Evolutionary conservation across 1,284 basidiomycete genomes (phyloP).

Genomic region (Violaceomyces palustris): DNA sequence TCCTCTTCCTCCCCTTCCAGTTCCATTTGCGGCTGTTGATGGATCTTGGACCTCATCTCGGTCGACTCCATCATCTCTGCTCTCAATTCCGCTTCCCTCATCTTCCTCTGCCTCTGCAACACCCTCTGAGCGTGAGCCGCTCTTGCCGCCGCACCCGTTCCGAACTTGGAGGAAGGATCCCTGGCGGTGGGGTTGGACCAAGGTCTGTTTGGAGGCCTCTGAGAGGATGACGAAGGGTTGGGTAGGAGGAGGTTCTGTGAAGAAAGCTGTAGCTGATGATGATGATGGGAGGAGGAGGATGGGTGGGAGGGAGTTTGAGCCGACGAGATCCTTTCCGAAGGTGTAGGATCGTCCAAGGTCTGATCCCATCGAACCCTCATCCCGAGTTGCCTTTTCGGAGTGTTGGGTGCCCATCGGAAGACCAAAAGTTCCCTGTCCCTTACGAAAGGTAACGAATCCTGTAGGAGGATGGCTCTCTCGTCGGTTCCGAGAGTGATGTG

Average conservation of each 20-base stretch:
- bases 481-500: constrained; percentile 39
- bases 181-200: constrained; percentile 23
- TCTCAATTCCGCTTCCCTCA: constrained; percentile 5
- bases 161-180: constrained; percentile 19
- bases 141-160: constrained; percentile 20
- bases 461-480: constrained; percentile 38
- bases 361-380: constrained; percentile 38
- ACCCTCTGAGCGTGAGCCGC: constrained; percentile 32
- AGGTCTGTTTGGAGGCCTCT: no score
- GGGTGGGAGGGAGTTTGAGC: not conserved
- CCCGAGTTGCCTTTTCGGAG: constrained; percentile 23
- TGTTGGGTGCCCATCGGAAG: constrained; percentile 43
- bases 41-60: no score
- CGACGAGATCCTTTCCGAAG: not conserved
- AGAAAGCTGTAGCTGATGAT: constrained; percentile 7
- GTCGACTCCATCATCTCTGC: no score
- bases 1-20: no score
- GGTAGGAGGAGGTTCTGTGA: no score
- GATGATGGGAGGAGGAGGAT: not conserved
- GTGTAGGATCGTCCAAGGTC: not conserved
- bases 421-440: constrained; percentile 45
- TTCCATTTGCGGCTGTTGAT: no score
- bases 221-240: no score
- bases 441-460: constrained; percentile 43
- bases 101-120: constrained; percentile 25